A percentile compares a stretch with the other conserved stretches of the same genome.
phyloP scores from a whole-genome alignment of 2,329 filamentous ascomycete genomes.

The Pleoardoris graminearum region DNA sequence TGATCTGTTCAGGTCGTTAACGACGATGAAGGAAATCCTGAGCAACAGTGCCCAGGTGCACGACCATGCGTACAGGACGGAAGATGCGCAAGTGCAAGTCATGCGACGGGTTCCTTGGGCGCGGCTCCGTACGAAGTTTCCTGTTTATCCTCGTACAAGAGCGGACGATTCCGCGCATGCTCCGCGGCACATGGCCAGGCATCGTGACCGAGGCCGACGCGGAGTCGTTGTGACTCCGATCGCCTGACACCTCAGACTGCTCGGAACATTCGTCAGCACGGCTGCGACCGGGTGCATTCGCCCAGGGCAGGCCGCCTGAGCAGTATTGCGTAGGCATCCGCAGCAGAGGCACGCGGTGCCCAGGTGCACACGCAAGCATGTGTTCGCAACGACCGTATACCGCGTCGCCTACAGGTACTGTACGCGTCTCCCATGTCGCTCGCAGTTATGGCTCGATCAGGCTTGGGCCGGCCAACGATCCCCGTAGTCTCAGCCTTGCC shows the following conservation, averaged over 20 bases:
- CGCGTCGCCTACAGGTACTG: not conserved
- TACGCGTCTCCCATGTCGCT: not conserved
- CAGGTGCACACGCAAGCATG: not conserved
- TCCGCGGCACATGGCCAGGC: not conserved
- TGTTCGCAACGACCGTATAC: not conserved
- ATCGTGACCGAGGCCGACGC: conserved; percentile 2
- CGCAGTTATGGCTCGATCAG: not conserved
- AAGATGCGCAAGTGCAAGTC: not conserved
- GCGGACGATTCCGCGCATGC: not conserved
- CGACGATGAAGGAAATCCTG: too few species aligned
- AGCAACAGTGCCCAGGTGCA: too few species aligned
- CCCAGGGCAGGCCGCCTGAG: not conserved
- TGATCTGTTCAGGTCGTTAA: too few species aligned
- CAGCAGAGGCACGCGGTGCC: not conserved
- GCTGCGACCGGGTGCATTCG: conserved; percentile 2
- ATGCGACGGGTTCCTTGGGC: not conserved
- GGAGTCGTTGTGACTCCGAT: conserved; percentile 1
- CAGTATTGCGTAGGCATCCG: not conserved
- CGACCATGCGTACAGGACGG: not conserved
- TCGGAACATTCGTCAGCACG: not conserved
- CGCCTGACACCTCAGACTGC: not conserved
- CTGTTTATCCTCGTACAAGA: conserved; percentile 1
- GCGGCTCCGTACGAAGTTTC: not conserved
- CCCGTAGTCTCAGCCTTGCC: conserved; percentile 4
- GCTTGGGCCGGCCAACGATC: conserved; percentile 3